These are phyloP conservation scores for Elsinoe fawcettii DNA, from an alignment of 2,329 filamentous ascomycete species.

Conservation along the genomic window DNA sequence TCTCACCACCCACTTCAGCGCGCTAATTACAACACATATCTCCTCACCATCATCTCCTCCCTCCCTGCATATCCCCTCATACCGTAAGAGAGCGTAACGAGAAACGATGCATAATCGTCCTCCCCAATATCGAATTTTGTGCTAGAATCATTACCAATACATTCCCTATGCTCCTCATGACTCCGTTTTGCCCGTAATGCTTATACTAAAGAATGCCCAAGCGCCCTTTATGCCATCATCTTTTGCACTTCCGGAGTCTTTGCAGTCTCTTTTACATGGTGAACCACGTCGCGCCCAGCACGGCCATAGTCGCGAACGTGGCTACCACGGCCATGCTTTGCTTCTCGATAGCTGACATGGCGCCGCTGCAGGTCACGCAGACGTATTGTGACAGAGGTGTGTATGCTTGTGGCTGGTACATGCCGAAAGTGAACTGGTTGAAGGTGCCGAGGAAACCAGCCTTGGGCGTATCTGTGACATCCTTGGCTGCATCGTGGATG, in stretches of 20 bases:
- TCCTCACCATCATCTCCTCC: background rate
- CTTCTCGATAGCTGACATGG: slow-evolving; percentile 45
- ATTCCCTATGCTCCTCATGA: background rate
- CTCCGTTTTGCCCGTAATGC: background rate
- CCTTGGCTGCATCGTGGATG: slow-evolving; percentile 52
- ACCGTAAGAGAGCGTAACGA: background rate
- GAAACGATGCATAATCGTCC: slow-evolving; percentile 4
- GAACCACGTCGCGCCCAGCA: slow-evolving; percentile 33
- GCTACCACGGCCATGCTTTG: slow-evolving; percentile 48
- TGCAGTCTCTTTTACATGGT: background rate
- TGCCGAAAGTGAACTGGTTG: slow-evolving; percentile 51
- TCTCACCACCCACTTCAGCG: background rate
- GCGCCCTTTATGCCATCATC: background rate
- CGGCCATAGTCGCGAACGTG: slow-evolving; percentile 51
- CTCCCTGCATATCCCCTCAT: background rate
- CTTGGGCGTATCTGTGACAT: slow-evolving; percentile 43
- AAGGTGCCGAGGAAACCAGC: slow-evolving; percentile 50
- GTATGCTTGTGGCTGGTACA: slow-evolving; percentile 52
- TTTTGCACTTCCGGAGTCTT: background rate
- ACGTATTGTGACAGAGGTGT: slow-evolving; percentile 36
- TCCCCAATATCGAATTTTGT: slow-evolving; percentile 4
- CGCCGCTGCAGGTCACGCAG: slow-evolving; percentile 52
- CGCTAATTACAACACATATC: slow-evolving; percentile 4
- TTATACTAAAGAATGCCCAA: background rate
- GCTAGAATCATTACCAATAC: slow-evolving; percentile 4